Base-by-base conservation (phyloP, 164 flowering plant genomes). In the Warburgia ugandensis region DNA sequence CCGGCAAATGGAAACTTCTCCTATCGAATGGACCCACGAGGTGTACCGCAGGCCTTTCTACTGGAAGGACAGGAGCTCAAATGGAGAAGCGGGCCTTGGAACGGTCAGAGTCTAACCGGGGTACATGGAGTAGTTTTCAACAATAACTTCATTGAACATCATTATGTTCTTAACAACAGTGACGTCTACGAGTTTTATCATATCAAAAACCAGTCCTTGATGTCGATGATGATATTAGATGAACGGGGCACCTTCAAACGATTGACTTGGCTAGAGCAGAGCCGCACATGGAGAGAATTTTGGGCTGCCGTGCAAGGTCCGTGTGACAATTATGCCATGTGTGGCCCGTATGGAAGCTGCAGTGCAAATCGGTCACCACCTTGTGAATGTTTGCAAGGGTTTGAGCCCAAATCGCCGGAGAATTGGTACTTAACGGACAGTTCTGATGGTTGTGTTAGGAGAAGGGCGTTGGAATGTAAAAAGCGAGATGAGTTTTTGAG, bases 261-360 rank as follows among this genome's bases (percentile, higher is more conserved):
- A n/a, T n/a, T n/a, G n/a, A n/a, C n/a, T n/a, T n/a, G n/a, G n/a
- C n/a, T n/a, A n/a, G n/a, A 62, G 20, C 4, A 21, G 22, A 56
- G 21, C 5, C 46, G 44, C 3, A 31, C 26, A 0, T 66, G 71
- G 67, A 20, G 14, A 0, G 8, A 36, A 6, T 23, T 26, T 1
- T 35, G 23, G 0, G 2, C 48, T 2, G 12, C 21, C 2, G 43
- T 35, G 4, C 28, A 3, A 8, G 57, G 62, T n/a, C 17, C 33
- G 0, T 74, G 76, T 36, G 65, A 68, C 23, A 32, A 7, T 14
- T 72, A 68, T 45, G 51, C 31, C 2, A 20, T 47, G 3, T 77
- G 81, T 54, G 81, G 81, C 6, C 28, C 61, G 1, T 56, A 59
- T 39, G 73, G 67, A 1, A 40, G 22, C 21, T 77, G 81, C 30